Evolutionary conservation across 371 early-diverging fungal genomes (phyloP), one percentile per base, ranked within the genome.

Genomic region (Mucor lusitanicus): DNA sequence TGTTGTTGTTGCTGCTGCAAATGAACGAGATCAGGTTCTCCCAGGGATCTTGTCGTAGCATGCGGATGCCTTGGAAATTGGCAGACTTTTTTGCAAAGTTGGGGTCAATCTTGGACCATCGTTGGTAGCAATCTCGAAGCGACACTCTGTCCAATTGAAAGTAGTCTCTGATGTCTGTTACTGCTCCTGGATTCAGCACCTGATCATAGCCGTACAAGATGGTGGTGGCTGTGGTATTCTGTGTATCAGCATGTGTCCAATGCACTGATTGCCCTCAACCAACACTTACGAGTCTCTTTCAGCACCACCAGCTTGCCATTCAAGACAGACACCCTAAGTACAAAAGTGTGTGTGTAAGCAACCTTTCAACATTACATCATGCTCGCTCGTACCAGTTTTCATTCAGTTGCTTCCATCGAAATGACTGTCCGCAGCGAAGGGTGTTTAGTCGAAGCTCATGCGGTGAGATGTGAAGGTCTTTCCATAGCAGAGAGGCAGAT

Each of bases 1-100:
- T 96, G 81, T 98, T 97, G 83, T 99, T 99, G 84, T 98, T 98
- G 61, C 90, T 84, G 3, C 95, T 92, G 79, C 99, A 99, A 32
- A 99, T 98, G 71, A 99, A 99, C 13, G 92, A 87, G 55, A 99
- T 81, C 54, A 97, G 69, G 63, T 91, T 95, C 74, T 98, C 97
- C 65, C 91, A 83, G 3, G 98, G 95, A 61, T 94, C 94, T 64
- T 96, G 96, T 13, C 92, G 78, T 27, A 97, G 68, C 4, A 94
- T 89, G 39, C 98, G 86, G 15, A 96, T 86, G 15, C 97, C 97
- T 11, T 71, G 74, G 46, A 93, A 88, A 4, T 72, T 50, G 0
- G 63, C 44, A 0, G 87, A 83, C 59, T 90, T 84, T 3, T 71
- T 71, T 11, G 81, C 76, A 69, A 96, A 96, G 50, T 92, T 88